Base-by-base conservation (phyloP, 257 asterid genomes). In the Primulina tabacum region DNA sequence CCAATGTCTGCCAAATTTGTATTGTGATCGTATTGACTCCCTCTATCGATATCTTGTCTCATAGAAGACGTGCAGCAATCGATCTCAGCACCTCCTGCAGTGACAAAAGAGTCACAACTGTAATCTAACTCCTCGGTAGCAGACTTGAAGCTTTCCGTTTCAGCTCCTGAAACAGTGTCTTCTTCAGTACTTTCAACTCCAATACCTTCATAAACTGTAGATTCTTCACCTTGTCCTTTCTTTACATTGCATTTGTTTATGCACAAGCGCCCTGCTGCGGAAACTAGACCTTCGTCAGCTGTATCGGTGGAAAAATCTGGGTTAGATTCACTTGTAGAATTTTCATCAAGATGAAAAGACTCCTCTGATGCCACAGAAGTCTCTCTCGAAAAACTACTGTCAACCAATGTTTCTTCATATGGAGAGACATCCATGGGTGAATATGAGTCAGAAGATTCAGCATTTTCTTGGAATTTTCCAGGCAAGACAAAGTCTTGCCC, bases 351-450 rank as follows among this genome's bases (percentile, higher is more conserved):
- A 68, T 69, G 68, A 65, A 61, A 73, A 65, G 84, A 80, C 69
- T 86, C 96, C 67, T 87, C 97, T 28, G 94, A 86, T 75, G 86
- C 82, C 73, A 85, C 88, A 37, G 96, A 90, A 69, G 90, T 78
- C 82, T 83, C 95, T 73, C 90, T 79, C n/a, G 96, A 85, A 40
- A 74, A 61, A 30, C 62, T 60, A 72, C 58, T 73, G 74, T 75
- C 84, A 24, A 79, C 86, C 67, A 83, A 69, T 52, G 84, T 79
- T 76, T 90, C 92, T 72, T 80, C 89, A 65, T 83, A 90, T 0
- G 99, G 96, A 76, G 99, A 94, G 80, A 89, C 71, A 72, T 91
- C 99, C 99, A 91, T 90, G 18, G 97, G 97, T 21, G 99, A 94
- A 82, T 86, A 90, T n/a, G 82, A 84, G 72, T 82, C 96, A 7